phyloP scores from a whole-genome alignment of 164 flowering plant species.

The Nymphaea thermarum region DNA sequence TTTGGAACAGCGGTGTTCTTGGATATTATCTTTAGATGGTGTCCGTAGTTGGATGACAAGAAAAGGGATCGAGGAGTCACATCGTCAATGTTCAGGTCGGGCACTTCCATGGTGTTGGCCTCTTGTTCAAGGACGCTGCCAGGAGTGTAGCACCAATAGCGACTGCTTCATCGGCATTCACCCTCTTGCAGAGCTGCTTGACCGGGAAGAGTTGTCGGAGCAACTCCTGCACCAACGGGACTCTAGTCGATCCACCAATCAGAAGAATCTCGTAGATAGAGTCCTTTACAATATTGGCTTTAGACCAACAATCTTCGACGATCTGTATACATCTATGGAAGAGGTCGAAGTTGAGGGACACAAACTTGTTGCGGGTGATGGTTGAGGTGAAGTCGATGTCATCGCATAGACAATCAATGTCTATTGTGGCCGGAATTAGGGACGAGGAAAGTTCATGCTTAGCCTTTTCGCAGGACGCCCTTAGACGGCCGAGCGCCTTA shows the following conservation, averaged over 20 bases:
- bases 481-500: constrained; percentile 39
- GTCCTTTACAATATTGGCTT: constrained; percentile 47
- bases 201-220: constrained; percentile 44
- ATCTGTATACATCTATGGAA: constrained; percentile 44
- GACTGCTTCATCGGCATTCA: constrained; percentile 8
- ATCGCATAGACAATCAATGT: constrained; percentile 37
- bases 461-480: constrained; percentile 43
- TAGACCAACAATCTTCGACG: constrained; percentile 37
- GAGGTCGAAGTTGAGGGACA: constrained; percentile 44
- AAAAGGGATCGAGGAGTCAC: too few species aligned
- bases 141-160: constrained; percentile 5
- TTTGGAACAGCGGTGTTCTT: too few species aligned
- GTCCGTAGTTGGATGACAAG: too few species aligned
- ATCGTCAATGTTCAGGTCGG: too few species aligned
- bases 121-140: too few species aligned
- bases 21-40: too few species aligned
- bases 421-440: constrained; percentile 29
- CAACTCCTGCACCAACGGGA: constrained; percentile 43
- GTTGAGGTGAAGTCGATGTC: constrained; percentile 40
- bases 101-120: too few species aligned
- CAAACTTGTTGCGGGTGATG: constrained; percentile 43
- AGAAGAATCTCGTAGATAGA: constrained; percentile 41
- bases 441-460: constrained; percentile 33
- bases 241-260: constrained; percentile 51
- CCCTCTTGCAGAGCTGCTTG: constrained; percentile 6